Conservation (phyloP, 768 basidiomycete genomes). For the Suillus fuscotomentosus region DNA sequence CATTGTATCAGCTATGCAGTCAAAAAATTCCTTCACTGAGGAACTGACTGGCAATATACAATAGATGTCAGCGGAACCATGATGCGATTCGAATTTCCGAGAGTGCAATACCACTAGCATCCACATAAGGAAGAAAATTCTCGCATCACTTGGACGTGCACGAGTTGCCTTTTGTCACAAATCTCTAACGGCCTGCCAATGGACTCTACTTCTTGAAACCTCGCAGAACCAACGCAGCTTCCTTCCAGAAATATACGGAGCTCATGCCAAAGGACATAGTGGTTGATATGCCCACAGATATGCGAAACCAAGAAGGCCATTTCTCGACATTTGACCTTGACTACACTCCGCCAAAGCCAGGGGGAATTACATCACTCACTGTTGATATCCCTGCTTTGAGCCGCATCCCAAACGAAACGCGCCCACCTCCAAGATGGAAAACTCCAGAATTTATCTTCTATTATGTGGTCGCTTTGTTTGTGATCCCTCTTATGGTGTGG, state of each 20-base stretch:
- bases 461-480: conserved; percentile 54
- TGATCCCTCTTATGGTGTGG: conserved; percentile 75
- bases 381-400: conserved; percentile 49
- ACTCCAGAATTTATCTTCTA: conserved; percentile 83
- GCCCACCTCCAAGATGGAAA: conserved; percentile 63
- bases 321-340: conserved; percentile 18
- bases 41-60: conserved; percentile 23
- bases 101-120: not conserved
- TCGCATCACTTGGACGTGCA: conserved; percentile 5
- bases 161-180: not conserved
- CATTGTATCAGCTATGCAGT: conserved; percentile 29
- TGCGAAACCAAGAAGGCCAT: conserved; percentile 15
- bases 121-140: conserved; percentile 16
- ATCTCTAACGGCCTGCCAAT: not conserved
- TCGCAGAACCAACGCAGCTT: not conserved
- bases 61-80: conserved; percentile 4
- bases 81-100: conserved; percentile 13
- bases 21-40: conserved; percentile 11
- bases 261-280: conserved; percentile 29
- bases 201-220: conserved; percentile 3
- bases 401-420: conserved; percentile 21
- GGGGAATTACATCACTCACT: conserved; percentile 48
- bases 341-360: conserved; percentile 9
- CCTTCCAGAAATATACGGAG: not conserved
- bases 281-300: conserved; percentile 36